Evolutionary conservation across 345 rosid species (phyloP), one percentile per base, ranked within the genome.

Genomic region (Populus davidiana): DNA sequence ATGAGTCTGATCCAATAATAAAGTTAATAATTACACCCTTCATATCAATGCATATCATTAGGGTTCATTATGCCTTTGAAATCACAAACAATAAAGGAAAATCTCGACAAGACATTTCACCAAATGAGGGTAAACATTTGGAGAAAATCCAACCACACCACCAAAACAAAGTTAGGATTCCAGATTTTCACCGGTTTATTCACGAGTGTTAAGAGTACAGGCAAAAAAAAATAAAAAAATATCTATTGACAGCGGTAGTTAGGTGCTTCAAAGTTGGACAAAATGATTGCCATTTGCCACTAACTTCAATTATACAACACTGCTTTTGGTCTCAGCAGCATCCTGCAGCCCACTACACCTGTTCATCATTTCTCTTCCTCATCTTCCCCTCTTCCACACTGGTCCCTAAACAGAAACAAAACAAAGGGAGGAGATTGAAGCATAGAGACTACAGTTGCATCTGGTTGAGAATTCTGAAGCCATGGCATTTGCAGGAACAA

Each of bases 401-500:
- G 29, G 64, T 27, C 25, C 76, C 41, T 23, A 2, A 16, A 29
- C 54, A 16, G 47, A 50, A 29, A 27, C 59, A 17, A 47, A 74
- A 17, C 47, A 75, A 49, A 44, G 25, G 67, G 47, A n/a, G 13
- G 52, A 14, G 5, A 21, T 12, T 23, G 52, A 11, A 33, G 4
- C 23, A 21, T 14, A 17, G 52, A 43, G 14, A 66, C 21, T 71
- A 20, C 27, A 73, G 54, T 62, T 33, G 41, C 71, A 69, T 73
- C 41, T 72, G 66, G 66, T 36, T 41, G 35, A 31, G 77, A 71
- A 67, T 61, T 62, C 25, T 52, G 54, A 56, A 33, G 82, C 67
- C n/a, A 94, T 93, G 99, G 96, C 99, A 54, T 96, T 96, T 81
- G 98, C 98, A 83, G 99, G 99, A 87, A 96, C 98, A 78, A 93